A percentile compares a stretch with the other conserved stretches of the same genome.
Evolutionary conservation across 129 eudicot genomes (phyloP).

Genomic region (Saussurea involucrata): DNA sequence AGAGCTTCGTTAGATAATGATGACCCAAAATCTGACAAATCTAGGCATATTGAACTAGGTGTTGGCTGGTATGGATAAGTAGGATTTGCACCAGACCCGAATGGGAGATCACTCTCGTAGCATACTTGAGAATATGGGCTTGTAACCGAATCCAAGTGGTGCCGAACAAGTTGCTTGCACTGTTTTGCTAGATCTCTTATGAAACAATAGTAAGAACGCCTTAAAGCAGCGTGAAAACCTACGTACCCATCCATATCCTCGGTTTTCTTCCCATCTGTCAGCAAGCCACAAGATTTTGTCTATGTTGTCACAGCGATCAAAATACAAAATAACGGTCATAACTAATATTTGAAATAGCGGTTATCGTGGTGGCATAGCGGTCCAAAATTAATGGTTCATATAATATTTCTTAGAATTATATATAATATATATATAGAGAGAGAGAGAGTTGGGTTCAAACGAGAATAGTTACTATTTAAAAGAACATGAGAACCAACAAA

Average conservation of each 20-base stretch:
- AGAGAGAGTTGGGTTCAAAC: too few relatives aligned
- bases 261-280: conserved; percentile 54
- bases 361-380: too few relatives aligned
- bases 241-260: conserved; percentile 95
- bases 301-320: too few relatives aligned
- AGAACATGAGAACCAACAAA: too few relatives aligned
- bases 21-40: conserved; percentile 61
- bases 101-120: conserved; percentile 47
- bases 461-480: too few relatives aligned
- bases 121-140: conserved; percentile 92
- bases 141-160: conserved; percentile 95
- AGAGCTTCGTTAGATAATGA: conserved; percentile 21
- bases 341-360: too few relatives aligned
- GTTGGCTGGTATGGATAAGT: conserved; percentile 33
- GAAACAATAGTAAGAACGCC: conserved; percentile 77
- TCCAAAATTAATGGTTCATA: too few relatives aligned
- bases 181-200: conserved; percentile 68
- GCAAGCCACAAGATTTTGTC: conserved; percentile 1
- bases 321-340: too few relatives aligned
- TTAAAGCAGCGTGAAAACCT: conserved; percentile 89
- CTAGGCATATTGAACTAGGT: conserved; percentile 51
- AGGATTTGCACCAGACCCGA: conserved; percentile 37
- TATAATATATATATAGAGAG: too few relatives aligned
- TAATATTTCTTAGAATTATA: too few relatives aligned
- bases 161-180: conserved; percentile 83